Evolutionary conservation across 352 stramenopile genomes (phyloP).

Genomic region (Phytopythium vexans): DNA sequence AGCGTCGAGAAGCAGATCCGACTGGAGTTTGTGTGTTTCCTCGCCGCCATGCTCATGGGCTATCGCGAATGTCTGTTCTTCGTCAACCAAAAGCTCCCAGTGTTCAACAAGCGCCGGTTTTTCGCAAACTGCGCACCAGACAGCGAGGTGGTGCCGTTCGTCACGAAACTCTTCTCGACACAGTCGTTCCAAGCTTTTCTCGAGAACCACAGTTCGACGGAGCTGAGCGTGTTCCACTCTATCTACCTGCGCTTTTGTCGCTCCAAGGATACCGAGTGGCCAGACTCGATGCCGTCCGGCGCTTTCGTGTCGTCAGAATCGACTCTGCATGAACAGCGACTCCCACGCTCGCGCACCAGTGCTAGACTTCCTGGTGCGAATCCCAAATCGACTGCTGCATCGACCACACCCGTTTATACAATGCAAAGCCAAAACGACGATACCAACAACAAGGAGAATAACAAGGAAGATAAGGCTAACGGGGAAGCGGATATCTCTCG

Average conservation of each 20-base stretch:
- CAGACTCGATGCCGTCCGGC: conserved; percentile 24
- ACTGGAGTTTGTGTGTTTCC: conserved; percentile 72
- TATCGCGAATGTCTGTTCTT: conserved; percentile 87
- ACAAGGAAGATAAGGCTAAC: no score
- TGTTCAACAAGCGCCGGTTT: conserved; percentile 87
- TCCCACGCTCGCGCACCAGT: no score
- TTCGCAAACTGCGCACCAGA: conserved; percentile 54
- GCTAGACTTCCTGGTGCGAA: no score
- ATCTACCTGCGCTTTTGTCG: conserved; percentile 64
- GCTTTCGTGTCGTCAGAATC: conserved; percentile 3
- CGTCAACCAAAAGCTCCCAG: conserved; percentile 79
- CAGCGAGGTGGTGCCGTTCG: conserved; percentile 61
- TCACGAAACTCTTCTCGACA: conserved; percentile 65
- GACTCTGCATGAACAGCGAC: no score
- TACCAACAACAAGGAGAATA: neutral
- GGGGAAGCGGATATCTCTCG: no score
- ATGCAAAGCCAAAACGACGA: neutral
- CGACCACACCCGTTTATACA: no score
- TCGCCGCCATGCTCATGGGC: conserved; percentile 61
- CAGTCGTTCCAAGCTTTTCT: conserved; percentile 82
- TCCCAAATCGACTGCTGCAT: no score
- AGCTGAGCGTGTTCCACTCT: conserved; percentile 78
- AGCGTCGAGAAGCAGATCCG: conserved; percentile 60
- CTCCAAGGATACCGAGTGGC: conserved; percentile 51
- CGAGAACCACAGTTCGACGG: conserved; percentile 63